Conservation (phyloP, 176 grass and related monocot species). For the Dactylis glomerata region DNA sequence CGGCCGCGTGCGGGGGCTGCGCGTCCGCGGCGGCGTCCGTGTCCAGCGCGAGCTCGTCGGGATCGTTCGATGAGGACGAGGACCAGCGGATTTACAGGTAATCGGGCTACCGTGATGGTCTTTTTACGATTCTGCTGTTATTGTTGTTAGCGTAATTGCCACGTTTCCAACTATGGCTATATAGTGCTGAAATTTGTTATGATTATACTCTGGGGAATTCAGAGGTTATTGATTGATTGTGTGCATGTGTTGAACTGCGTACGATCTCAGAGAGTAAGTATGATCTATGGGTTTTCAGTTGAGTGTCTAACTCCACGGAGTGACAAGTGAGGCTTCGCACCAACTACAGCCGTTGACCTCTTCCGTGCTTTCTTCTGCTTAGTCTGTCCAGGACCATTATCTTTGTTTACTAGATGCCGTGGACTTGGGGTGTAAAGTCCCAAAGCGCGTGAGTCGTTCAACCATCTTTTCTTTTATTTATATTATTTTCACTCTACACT, state of each 20-base stretch:
- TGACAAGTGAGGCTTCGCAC: slow-evolving; percentile 10
- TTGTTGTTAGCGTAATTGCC: background rate
- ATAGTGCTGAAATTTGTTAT: background rate
- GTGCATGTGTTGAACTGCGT: background rate
- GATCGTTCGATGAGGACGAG: slow-evolving; percentile 50
- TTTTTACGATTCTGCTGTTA: background rate
- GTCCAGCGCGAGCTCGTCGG: slow-evolving; percentile 59
- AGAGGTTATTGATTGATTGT: background rate
- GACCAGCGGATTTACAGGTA: slow-evolving; percentile 50
- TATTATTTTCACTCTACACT: background rate
- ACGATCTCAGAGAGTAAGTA: background rate
- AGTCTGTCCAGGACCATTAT: background rate
- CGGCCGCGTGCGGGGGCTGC: background rate
- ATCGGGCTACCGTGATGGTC: background rate
- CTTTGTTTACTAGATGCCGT: slow-evolving; percentile 27
- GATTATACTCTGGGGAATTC: background rate
- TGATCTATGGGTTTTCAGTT: slow-evolving; percentile 9
- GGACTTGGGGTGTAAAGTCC: slow-evolving; percentile 20
- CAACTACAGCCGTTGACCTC: slow-evolving; percentile 16
- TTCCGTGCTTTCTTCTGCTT: background rate
- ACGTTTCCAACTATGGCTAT: background rate
- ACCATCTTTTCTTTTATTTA: background rate
- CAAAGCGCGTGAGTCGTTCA: slow-evolving; percentile 26
- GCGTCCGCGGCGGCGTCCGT: slow-evolving; percentile 33
- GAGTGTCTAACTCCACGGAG: background rate